Evolutionary conservation across 179 eudicot genomes (phyloP), one percentile per base, ranked within the genome.

Genomic region (Nepenthes alata): DNA sequence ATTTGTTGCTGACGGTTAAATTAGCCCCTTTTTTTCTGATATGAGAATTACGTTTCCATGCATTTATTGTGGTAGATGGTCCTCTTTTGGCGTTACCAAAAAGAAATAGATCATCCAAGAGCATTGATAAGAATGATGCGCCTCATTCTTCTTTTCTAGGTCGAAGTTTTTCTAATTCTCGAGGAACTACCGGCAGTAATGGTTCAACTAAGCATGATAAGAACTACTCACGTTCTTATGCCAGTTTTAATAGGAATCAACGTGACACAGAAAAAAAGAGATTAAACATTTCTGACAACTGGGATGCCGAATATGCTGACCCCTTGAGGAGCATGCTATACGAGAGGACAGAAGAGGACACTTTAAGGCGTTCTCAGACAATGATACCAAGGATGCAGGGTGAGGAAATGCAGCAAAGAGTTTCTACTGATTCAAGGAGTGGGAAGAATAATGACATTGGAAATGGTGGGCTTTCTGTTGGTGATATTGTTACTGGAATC

Each of bases 311-410:
- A 35, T 74, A 75, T 59, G 67, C 78, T 57, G 86, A 81, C 47
- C 69, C 84, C 37, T 63, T 77, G 58, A 73, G 66, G 64, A 75
- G 71, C 51, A 59, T 74, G 59, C 68, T 78, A 0, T 59, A 69
- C 11, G 70, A 78, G 50, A 81, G 77, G 65, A 63, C 63, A 52
- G 89, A 80, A 47, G 72, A 69, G 73, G 85, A 86, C 56, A 53
- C 75, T 15, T 67, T 82, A 61, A 77, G 88, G 63, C 90, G 85
- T 38, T 78, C 94, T 35, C 88, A 80, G 58, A 86, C 95, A 2
- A 69, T 76, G 82, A 53, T 82, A 54, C 69, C 84, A 63, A 83
- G 75, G 61, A 81, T 67, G 64, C 79, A 57, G 25, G 71, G 63
- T 55, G 91, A 86, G 44, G 41, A 67, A 47, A 68, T 71, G 72